Evolutionary conservation across 2,329 filamentous ascomycete genomes (phyloP), one percentile per base, ranked within the genome.

Genomic region (Alternaria sp.): DNA sequence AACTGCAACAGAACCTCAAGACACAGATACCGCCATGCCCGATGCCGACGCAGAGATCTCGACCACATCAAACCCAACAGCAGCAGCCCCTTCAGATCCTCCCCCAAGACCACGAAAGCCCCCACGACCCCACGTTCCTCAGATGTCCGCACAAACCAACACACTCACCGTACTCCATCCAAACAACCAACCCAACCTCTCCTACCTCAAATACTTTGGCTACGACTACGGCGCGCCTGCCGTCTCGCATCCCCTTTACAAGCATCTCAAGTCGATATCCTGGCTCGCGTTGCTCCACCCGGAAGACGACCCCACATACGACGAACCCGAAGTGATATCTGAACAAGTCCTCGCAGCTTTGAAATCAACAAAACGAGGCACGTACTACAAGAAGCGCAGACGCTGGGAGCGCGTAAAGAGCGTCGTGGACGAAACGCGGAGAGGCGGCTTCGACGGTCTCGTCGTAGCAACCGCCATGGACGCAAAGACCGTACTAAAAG

Each of bases 261-360:
- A 86, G 14, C 89, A 95, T 73, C 86, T 99, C 51, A 89, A 94
- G 70, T 87, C 90, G 5, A 82, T 98, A 29, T 94, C 92, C 28
- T 99, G 94, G 93, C 85, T 99, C 2, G 94, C 98, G 78, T 86
- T 99, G 5, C 80, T 97, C 14, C 84, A 90, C 24, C 95, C 95
- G 0, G 80, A 86, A 34, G 81, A 87, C 29, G 95, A 98, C 76
- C 84, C 85, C 0, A 86, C 90, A 4, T 97, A 96, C 78, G 84
- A 85, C 26, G 85, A 89, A 52, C 90, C 92, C 0, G 82, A 86
- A 0, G 73, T 80, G 0, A 81, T 89, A 1, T 70, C 87, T 0
- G 81, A 87, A 0, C 85, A 88, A 14, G 83, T 85, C 24, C 81
- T 98, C 2, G 81, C 85, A 0, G 80, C 83, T 1, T 88, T 90